phyloP scores from a whole-genome alignment of 2,329 filamentous ascomycete genomes.

The Cadophora sp. region DNA sequence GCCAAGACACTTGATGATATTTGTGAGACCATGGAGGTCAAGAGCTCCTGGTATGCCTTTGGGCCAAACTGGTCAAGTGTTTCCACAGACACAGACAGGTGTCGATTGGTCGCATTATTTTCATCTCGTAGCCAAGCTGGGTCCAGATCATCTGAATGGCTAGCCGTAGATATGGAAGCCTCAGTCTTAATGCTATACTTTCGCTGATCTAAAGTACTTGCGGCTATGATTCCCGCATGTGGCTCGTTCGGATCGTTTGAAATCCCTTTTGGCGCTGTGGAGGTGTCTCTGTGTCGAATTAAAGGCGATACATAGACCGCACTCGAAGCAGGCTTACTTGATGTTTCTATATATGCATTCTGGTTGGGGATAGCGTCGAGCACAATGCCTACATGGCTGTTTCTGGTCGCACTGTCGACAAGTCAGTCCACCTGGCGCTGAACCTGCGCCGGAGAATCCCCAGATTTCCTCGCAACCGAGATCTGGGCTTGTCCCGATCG shows the following conservation, averaged over 20 bases:
- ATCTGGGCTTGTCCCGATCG: neutral
- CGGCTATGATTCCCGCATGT: neutral
- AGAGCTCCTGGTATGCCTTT: conserved; percentile 32
- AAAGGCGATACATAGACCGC: conserved; percentile 20
- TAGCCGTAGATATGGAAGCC: neutral
- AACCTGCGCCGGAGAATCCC: neutral
- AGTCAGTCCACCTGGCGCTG: neutral
- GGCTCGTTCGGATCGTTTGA: neutral
- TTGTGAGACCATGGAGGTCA: conserved; percentile 38
- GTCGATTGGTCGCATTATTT: neutral
- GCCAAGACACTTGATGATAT: conserved; percentile 10
- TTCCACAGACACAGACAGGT: conserved; percentile 16
- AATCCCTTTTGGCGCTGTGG: neutral
- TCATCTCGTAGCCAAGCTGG: conserved; percentile 4
- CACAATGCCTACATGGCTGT: conserved; percentile 60
- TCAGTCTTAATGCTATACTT: neutral
- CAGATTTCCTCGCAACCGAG: neutral
- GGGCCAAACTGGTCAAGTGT: conserved; percentile 32
- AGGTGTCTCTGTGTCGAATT: neutral
- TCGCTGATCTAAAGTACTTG: neutral
- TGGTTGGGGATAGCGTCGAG: conserved; percentile 58
- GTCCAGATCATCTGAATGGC: neutral
- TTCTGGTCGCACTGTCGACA: conserved; percentile 57
- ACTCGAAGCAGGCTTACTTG: conserved; percentile 34
- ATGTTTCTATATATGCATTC: conserved; percentile 53